Evolutionary conservation across 192 early-diverging fungal genomes (phyloP).

Genomic region (Cetraspora pellucida): DNA sequence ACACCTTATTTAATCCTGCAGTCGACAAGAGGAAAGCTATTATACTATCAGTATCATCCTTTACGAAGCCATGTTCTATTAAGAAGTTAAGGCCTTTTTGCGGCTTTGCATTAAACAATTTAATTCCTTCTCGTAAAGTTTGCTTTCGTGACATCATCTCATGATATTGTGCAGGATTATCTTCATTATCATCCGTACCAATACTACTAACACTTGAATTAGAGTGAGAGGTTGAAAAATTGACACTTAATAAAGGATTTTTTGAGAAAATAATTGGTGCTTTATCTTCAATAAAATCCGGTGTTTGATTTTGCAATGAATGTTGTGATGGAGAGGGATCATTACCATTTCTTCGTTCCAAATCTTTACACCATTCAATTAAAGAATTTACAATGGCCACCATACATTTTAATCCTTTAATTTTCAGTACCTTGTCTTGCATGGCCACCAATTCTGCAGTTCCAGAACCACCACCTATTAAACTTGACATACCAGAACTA

Average conservation of each 20-base stretch:
- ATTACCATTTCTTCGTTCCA: conserved; percentile 31
- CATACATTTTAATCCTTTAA: conserved; percentile 59
- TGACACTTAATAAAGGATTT: conserved; percentile 42
- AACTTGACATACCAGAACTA: conserved; percentile 40
- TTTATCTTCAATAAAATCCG: conserved; percentile 29
- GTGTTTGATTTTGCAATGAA: background rate
- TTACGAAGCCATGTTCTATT: conserved; percentile 71
- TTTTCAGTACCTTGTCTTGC: conserved; percentile 46
- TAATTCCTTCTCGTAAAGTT: conserved; percentile 72
- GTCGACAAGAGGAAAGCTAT: conserved; percentile 72
- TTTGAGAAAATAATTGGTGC: conserved; percentile 50
- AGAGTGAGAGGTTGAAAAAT: conserved; percentile 37
- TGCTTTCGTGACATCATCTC: conserved; percentile 86
- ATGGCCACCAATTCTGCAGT: conserved; percentile 41
- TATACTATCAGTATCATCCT: conserved; percentile 72
- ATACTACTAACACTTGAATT: conserved; percentile 44
- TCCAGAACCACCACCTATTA: conserved; percentile 44
- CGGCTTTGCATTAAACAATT: conserved; percentile 85
- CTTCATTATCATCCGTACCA: conserved; percentile 50
- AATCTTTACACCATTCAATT: conserved; percentile 67
- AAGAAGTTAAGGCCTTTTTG: conserved; percentile 85
- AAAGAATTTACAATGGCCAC: conserved; percentile 65
- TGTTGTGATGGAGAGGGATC: background rate
- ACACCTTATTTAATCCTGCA: conserved; percentile 82
- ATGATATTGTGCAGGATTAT: conserved; percentile 87